Base-by-base conservation (phyloP, 1,139 yeast species). In the Hyphopichia burtonii region DNA sequence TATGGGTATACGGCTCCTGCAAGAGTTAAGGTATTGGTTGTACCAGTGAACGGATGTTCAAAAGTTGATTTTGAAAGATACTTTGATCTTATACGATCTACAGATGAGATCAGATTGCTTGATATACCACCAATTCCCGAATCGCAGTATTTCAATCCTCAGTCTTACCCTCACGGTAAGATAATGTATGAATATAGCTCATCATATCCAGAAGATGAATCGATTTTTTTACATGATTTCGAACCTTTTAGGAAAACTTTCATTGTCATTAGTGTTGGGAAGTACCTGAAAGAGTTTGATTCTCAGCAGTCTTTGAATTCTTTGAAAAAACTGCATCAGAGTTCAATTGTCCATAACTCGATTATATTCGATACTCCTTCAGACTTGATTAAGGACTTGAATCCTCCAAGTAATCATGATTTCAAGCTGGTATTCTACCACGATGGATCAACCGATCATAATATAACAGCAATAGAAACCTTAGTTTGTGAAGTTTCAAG, bases 221-320 rank as follows among this genome's bases (percentile, higher is more conserved):
- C 70, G 17, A 65, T 82, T 9, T 84, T 86, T 45, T 67, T 91
- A 42, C 88, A 86, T 52, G 97, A 91, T 61, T 82, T 91, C 50
- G 98, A 93, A 61, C 96, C 96, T 1, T 88, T 76, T 61, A 66
- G 98, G 41, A 89, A 89, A 58, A 77, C 83, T 0, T 82, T 85
- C 49, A 71, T 83, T 5, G 75, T 86, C 1, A 55, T 91, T 30
- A 96, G 94, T 0, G 53, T 86, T 18, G 78, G 82, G 1, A 64
- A 68, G 32, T 80, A 74, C 58, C 23, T 20, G 22, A 3, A 19
- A 8, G 32, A 31, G 3, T 34, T 44, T 2, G 43, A 38, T 7
- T 22, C 22, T 12, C 22, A 34, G 7, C 31, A 28, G n/a, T 34
- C 42, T 16, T 45, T 45, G 4, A 42, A 37, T 3, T 34, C 36